Conservation (phyloP, 2,329 filamentous ascomycete species). For the Zymoseptoria brevis region DNA sequence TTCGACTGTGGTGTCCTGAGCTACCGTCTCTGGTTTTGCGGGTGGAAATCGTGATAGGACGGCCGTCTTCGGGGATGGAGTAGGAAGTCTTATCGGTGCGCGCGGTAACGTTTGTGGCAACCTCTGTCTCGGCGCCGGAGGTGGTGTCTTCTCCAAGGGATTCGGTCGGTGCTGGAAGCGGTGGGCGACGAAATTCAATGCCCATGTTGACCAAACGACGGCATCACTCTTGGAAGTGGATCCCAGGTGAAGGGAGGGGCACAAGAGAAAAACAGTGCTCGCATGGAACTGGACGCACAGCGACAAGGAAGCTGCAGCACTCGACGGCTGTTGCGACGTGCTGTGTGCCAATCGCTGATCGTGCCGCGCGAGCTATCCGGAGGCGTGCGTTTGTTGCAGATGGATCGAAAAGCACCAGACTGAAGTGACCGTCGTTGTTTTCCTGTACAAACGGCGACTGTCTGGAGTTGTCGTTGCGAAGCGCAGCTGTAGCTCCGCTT, state of each 20-base stretch:
- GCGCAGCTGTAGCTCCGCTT: background rate
- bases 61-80: conserved; percentile 78
- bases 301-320: background rate
- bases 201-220: conserved; percentile 30
- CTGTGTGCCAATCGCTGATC: background rate
- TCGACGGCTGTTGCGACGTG: background rate
- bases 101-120: conserved; percentile 61
- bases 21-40: conserved; percentile 48
- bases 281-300: background rate
- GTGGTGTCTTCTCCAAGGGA: conserved; percentile 48
- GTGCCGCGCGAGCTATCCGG: background rate
- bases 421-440: background rate
- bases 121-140: conserved; percentile 40
- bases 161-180: conserved; percentile 71
- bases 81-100: conserved; percentile 64
- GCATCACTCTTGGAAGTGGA: background rate
- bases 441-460: background rate
- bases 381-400: background rate
- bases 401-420: background rate
- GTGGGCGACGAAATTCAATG: conserved; percentile 41
- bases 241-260: background rate
- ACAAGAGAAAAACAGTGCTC: background rate
- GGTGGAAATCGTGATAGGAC: conserved; percentile 85
- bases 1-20: conserved; percentile 44
- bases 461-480: background rate